Evolutionary conservation across 441 rosid species (phyloP), one percentile per base, ranked within the genome.

Genomic region (Populus trichocarpa): DNA sequence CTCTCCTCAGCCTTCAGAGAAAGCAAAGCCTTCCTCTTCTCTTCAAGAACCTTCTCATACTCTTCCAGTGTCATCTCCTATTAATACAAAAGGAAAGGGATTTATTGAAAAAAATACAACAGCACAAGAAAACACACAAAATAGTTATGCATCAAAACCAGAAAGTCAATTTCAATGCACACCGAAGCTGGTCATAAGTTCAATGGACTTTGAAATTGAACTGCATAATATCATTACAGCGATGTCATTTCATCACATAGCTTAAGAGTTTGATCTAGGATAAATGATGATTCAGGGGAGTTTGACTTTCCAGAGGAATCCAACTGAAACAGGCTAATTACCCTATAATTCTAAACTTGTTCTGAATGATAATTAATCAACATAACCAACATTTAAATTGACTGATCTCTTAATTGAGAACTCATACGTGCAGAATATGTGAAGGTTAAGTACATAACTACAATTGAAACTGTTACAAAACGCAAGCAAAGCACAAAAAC

Each of bases 61-160:
- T 96, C 98, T 81, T 93, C 98, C 77, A 94, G 71, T 22, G 98
- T 92, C 96, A 96, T 92, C 84, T 87, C 90, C 99, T 96, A 59
- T 66, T 9, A 64, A 33, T 7, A 12, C 11, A 67, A 69, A 53
- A 14, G 63, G n/a, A 2, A 32, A 5, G 18, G 20, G 32, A 20
- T 35, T 22, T 26, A 16, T 14, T 12, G 69, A 4, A 5, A 22
- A 25, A 33, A 32, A 30, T 12, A 40, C 18, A 16, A 67, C 1
- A 26, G 14, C 13, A 53, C 6, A 25, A 6, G 11, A 33, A 9
- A 53, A 32, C 20, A 23, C 32, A 53, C 6, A 23, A 13, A 72
- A n/a, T 16, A 50, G n/a, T 50, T 50, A 5, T 5, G 59, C n/a
- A 50, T 1, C 59, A 61, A 61, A 61, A 22, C 10, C 66, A 61